Conservation (phyloP, 2,329 filamentous ascomycete genomes). For the Curvularia lunata region DNA sequence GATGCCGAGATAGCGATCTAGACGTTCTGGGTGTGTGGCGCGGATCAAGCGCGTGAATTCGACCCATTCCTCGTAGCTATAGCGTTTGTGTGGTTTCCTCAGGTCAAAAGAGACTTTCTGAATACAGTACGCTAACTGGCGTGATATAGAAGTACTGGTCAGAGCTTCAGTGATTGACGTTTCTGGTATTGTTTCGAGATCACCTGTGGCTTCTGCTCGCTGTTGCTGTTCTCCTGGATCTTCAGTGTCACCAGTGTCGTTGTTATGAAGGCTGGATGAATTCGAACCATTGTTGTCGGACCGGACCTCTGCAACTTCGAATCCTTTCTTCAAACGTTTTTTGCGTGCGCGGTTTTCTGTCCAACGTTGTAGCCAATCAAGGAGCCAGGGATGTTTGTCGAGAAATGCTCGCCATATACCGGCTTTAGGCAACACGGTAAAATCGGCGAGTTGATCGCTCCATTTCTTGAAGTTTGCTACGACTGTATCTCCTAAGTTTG, state of each 20-base stretch:
- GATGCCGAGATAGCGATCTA: slow-evolving; percentile 20
- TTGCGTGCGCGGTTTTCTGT: slow-evolving; percentile 44
- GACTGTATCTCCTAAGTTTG: slow-evolving; percentile 74
- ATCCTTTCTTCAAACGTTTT: slow-evolving; percentile 56
- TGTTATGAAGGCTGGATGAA: slow-evolving; percentile 24
- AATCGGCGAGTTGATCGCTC: slow-evolving; percentile 67
- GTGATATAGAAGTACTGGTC: slow-evolving; percentile 62
- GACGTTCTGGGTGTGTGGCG: slow-evolving; percentile 50
- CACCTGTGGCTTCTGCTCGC: slow-evolving; percentile 17
- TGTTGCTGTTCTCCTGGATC: slow-evolving; percentile 15
- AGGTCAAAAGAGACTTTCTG: slow-evolving; percentile 69
- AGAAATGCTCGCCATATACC: slow-evolving; percentile 60
- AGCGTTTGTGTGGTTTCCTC: slow-evolving; percentile 65
- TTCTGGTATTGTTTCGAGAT: slow-evolving; percentile 14
- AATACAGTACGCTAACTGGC: slow-evolving; percentile 72
- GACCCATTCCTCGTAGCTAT: slow-evolving; percentile 85
- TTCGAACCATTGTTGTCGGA: slow-evolving; percentile 32
- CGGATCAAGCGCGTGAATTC: slow-evolving; percentile 79
- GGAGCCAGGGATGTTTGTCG: slow-evolving; percentile 55
- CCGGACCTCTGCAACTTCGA: slow-evolving; percentile 50
- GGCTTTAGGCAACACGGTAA: slow-evolving; percentile 68
- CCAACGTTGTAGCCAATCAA: slow-evolving; percentile 42
- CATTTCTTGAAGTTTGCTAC: slow-evolving; percentile 70
- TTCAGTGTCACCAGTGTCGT: slow-evolving; percentile 5
- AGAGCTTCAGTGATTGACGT: not conserved